Conservation (phyloP, 1,284 basidiomycete genomes). For the Moniliophthora roreri region DNA sequence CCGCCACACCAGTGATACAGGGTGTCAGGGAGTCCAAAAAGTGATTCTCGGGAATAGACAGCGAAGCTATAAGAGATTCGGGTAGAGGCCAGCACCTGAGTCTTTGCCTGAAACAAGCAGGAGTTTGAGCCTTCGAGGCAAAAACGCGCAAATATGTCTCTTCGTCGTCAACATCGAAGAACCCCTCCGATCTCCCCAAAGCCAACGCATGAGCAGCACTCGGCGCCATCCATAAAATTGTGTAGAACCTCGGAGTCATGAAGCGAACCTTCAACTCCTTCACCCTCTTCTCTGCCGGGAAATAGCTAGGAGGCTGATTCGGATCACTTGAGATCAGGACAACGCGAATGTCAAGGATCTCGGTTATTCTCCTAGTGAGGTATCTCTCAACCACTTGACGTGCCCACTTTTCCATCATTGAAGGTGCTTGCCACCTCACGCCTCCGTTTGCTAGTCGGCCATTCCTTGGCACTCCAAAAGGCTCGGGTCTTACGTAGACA, state of each 20-base stretch:
- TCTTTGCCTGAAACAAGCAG: neutral
- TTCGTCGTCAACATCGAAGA: neutral
- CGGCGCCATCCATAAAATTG: neutral
- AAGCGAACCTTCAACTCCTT: neutral
- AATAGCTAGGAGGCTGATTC: neutral
- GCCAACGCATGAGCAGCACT: neutral
- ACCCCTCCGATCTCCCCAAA: neutral
- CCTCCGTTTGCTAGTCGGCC: conserved; percentile 1
- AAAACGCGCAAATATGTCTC: neutral
- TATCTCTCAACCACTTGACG: neutral
- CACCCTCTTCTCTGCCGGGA: neutral
- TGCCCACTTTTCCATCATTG: neutral
- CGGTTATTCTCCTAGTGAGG: neutral
- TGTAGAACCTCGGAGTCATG: neutral
- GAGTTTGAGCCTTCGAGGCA: too few species aligned
- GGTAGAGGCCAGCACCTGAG: neutral
- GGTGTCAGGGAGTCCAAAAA: neutral
- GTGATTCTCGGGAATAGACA: neutral
- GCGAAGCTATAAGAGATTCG: neutral
- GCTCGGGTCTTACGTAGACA: conserved; percentile 68
- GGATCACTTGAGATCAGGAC: neutral
- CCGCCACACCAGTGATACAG: neutral
- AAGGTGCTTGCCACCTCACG: conserved; percentile 7
- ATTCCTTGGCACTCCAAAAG: conserved; percentile 31
- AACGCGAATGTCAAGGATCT: neutral